Base-by-base conservation (phyloP, 202 grass and related monocot genomes). In the Thinopyrum obtusiflorum region DNA sequence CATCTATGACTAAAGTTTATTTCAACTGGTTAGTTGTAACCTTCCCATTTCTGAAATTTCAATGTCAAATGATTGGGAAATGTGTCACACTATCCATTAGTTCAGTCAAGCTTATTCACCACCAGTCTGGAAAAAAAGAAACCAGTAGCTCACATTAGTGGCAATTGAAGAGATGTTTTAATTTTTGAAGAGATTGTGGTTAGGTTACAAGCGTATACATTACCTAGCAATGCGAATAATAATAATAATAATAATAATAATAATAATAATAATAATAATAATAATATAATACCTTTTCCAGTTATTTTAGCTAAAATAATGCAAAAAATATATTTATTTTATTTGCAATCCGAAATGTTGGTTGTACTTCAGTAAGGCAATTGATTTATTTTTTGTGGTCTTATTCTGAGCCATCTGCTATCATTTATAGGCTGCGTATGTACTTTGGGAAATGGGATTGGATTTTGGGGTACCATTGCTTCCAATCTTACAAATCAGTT, bases 1-100 rank as follows among this genome's bases (percentile, higher is more conserved):
- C 95, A 70, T 97, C 95, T 2, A 87, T 97, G 65, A 97, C 95
- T 10, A 92, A 97, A 83, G 92, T 84, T 73, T 97, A 92, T 69
- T 97, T 97, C 83, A 97, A 97, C 83, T 97, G 95, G 92, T 97
- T 61, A 83, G 86, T 81, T n/a, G 6, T 83, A 35, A 35, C 7
- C n/a, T 25, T 20, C 39, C 63, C 61, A n/a, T 29, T 74, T 70
- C 83, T 46, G 25, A 67, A 78, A 32, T 68, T 49, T 11, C 10
- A 32, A 80, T 29, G 42, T 23, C 28, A 70, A 73, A 80, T 60
- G 3, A 77, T 13, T 53, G 24, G 26, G 40, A n/a, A 83, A 7
- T 80, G 26, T 47, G 25, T 60, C 20, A 26, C 71, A 68, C 67
- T 68, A 8, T 7, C 1, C 25, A 39, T 12, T 11, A 27, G 33